Percentiles rank a stretch among this genome's conserved stretches.
Conservation (phyloP, 2,329 filamentous ascomycete species). For the Xylaria sp. region DNA sequence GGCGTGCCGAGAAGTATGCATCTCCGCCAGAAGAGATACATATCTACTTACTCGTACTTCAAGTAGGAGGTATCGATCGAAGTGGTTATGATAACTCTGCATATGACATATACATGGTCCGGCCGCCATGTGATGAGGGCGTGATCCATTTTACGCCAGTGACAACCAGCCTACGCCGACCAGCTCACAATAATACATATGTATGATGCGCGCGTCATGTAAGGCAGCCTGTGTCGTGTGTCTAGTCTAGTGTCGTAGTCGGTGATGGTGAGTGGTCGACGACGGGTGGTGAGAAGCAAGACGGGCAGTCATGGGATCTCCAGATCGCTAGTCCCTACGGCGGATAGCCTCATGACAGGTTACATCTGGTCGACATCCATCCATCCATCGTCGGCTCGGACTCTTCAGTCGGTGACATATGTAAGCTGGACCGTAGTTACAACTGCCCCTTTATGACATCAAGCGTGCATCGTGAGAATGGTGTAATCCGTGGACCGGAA, state of each 20-base stretch:
- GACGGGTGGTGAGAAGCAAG: too few species aligned
- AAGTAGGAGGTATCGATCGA: background rate
- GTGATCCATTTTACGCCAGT: background rate
- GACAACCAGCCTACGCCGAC: background rate
- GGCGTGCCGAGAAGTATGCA: background rate
- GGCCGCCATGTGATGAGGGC: conserved; percentile 16
- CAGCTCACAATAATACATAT: background rate
- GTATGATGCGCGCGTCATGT: background rate
- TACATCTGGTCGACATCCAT: background rate
- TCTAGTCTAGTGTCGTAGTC: too few species aligned
- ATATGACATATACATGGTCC: conserved; percentile 19
- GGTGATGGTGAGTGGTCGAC: background rate
- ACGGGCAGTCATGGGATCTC: background rate
- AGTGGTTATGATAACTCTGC: conserved; percentile 13
- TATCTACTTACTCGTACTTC: too few species aligned
- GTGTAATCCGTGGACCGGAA: background rate
- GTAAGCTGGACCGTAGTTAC: too few species aligned
- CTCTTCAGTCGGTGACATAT: background rate
- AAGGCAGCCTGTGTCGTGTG: background rate
- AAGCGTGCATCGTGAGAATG: background rate
- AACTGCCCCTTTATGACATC: background rate
- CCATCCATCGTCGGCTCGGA: background rate
- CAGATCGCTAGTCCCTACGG: background rate
- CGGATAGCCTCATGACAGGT: background rate
- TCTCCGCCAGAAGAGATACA: too few species aligned